phyloP scores from a whole-genome alignment of 495 filamentous ascomycete genomes.

The Cryomyces minteri region DNA sequence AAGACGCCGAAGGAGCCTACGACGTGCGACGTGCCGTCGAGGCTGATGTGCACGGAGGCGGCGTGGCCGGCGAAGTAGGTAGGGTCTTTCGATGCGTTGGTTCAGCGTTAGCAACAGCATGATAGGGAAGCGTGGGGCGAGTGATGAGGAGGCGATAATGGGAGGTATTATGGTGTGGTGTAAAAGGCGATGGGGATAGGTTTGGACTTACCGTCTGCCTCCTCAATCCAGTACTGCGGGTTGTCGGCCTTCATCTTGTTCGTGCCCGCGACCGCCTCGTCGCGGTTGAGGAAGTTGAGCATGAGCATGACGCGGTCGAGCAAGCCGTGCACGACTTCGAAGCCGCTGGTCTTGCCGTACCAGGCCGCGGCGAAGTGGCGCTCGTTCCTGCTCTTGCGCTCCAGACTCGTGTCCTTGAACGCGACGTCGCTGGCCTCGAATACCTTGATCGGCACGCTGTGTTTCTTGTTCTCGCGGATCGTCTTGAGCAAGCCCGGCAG shows the following conservation, averaged over 20 bases:
- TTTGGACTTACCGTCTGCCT: constrained; percentile 53
- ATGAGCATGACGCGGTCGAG: constrained; percentile 84
- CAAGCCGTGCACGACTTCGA: constrained; percentile 90
- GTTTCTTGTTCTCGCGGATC: constrained; percentile 82
- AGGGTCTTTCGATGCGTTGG: constrained; percentile 30
- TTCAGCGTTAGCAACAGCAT: not conserved
- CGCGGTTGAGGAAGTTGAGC: constrained; percentile 41
- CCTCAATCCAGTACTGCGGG: constrained; percentile 76
- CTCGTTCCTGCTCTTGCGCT: constrained; percentile 81
- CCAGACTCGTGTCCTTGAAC: constrained; percentile 60
- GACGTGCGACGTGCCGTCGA: constrained; percentile 46
- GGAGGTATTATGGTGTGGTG: not conserved
- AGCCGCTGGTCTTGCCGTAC: constrained; percentile 88
- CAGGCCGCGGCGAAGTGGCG: constrained; percentile 87
- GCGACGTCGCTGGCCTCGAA: constrained; percentile 87
- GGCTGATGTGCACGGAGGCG: constrained; percentile 56
- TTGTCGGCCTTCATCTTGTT: constrained; percentile 41
- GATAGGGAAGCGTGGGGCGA: not conserved
- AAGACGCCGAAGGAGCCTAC: constrained; percentile 87
- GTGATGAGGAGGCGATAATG: not conserved
- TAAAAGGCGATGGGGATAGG: not conserved
- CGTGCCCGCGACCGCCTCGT: constrained; percentile 44
- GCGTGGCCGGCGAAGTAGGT: constrained; percentile 87
- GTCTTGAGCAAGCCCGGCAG: constrained; percentile 90
- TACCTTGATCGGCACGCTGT: constrained; percentile 76